Evolutionary conservation across 805 yeast genomes (phyloP).

Genomic region (Diddensiella transvaalensis): DNA sequence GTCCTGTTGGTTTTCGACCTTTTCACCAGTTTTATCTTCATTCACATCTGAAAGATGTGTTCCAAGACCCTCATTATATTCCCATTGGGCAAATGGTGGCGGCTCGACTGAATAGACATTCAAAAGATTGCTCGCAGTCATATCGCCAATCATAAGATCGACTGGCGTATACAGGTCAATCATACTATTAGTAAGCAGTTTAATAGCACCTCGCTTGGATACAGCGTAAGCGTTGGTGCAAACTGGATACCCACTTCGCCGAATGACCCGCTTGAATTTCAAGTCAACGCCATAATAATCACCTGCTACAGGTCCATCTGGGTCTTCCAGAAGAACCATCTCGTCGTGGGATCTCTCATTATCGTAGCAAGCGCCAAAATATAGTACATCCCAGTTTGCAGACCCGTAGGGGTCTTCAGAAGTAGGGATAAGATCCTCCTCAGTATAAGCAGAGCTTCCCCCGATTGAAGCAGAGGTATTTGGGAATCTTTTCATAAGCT

Average conservation of each 20-base stretch:
- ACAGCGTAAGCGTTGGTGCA: conserved; percentile 19
- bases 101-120: conserved; percentile 12
- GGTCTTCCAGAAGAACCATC: conserved; percentile 10
- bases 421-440: conserved; percentile 3
- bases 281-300: conserved; percentile 1
- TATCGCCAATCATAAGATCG: conserved; percentile 11
- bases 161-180: conserved; percentile 14
- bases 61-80: conserved; percentile 13
- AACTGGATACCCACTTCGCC: conserved; percentile 6
- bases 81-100: conserved; percentile 15
- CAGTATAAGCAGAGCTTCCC: background rate
- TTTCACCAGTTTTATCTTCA: background rate
- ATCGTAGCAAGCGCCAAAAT: conserved; percentile 12
- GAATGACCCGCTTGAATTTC: conserved; percentile 8
- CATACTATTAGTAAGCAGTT: conserved; percentile 11
- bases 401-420: conserved; percentile 13
- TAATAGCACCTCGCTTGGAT: conserved; percentile 13
- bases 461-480: background rate
- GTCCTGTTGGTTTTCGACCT: background rate
- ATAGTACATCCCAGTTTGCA: conserved; percentile 14
- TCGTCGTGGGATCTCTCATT: conserved; percentile 1
- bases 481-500: background rate
- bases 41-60: conserved; percentile 9
- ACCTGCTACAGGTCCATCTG: conserved; percentile 7
- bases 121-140: background rate